Conservation (phyloP, 768 basidiomycete species). For the Russula earlei region DNA sequence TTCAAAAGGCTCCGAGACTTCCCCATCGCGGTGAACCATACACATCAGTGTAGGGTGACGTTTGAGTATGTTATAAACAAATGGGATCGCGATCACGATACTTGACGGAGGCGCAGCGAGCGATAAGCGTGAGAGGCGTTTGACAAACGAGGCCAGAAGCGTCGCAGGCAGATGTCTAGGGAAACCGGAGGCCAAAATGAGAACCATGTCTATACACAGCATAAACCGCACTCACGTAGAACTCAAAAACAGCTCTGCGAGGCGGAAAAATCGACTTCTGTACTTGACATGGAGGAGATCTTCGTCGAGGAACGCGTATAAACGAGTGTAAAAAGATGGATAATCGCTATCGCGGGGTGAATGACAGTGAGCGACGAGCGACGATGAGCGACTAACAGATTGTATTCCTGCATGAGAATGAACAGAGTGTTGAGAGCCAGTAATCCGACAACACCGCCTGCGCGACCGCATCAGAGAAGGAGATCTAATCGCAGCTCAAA, state of each 20-base stretch:
- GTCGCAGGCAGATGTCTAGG: constrained; percentile 80
- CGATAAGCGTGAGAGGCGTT: constrained; percentile 78
- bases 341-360: constrained; percentile 58
- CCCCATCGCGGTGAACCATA: constrained; percentile 72
- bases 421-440: constrained; percentile 89
- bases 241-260: constrained; percentile 82
- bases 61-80: constrained; percentile 91
- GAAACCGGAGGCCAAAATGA: background rate
- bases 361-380: background rate
- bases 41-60: constrained; percentile 84
- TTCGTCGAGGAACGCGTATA: constrained; percentile 84
- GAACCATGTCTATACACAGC: background rate
- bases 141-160: constrained; percentile 91
- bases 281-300: constrained; percentile 87
- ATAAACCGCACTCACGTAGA: constrained; percentile 58
- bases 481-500: background rate
- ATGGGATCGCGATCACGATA: constrained; percentile 83
- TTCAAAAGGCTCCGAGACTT: constrained; percentile 22
- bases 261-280: constrained; percentile 88
- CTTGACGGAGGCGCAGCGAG: constrained; percentile 83
- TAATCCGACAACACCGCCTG: constrained; percentile 78
- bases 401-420: constrained; percentile 84
- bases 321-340: constrained; percentile 85
- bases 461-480: background rate
- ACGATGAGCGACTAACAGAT: constrained; percentile 52